Percentiles rank a stretch among this genome's conserved stretches.
These are phyloP conservation scores for Glebionis coronaria DNA, from an alignment of 129 eudicot genomes.

Conservation along the genomic window DNA sequence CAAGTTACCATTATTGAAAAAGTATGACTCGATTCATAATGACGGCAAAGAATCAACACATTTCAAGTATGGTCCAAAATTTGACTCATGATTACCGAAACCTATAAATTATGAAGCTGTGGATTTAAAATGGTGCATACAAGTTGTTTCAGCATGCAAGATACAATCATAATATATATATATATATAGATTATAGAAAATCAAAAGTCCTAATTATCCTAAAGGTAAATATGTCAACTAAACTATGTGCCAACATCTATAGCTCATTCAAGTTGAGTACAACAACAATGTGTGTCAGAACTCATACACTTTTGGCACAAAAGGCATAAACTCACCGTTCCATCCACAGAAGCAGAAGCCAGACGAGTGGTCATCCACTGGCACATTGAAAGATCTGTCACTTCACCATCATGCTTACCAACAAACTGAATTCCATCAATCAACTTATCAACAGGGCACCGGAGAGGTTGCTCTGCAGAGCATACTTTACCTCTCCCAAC, in stretches of 20 bases:
- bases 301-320: no score
- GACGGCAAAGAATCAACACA: no score
- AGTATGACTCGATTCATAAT: no score
- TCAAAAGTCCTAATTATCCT: no score
- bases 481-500: constrained; percentile 80
- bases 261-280: background rate
- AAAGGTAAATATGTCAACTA: background rate
- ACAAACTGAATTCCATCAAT: constrained; percentile 88
- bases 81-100: no score
- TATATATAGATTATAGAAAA: no score
- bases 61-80: no score
- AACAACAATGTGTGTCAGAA: background rate
- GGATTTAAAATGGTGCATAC: no score
- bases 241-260: background rate
- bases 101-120: no score
- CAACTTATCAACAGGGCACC: constrained; percentile 66
- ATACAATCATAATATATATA: no score
- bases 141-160: no score
- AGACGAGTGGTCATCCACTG: constrained; percentile 99
- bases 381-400: constrained; percentile 97
- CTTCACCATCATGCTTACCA: constrained; percentile 97
- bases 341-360: constrained; percentile 95
- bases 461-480: constrained; percentile 83
- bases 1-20: no score
- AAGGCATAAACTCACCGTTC: constrained; percentile 56